phyloP scores from a whole-genome alignment of 192 early-diverging fungal species.

The Chytriomyces sp. region DNA sequence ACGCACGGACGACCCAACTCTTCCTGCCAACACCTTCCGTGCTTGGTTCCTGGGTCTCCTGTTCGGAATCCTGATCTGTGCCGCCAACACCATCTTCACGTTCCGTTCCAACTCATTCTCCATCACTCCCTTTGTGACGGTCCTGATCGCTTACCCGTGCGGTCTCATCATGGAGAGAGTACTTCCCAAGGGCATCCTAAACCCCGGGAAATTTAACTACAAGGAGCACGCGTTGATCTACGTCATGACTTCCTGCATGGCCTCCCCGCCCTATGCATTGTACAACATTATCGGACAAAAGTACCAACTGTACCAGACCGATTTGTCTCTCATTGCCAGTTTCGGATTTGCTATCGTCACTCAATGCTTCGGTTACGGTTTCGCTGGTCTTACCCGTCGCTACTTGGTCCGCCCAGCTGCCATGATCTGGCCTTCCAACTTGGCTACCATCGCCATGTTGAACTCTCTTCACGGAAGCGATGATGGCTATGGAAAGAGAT shows the following conservation, averaged over 20 bases:
- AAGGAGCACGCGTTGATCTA: constrained; percentile 58
- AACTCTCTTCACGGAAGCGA: constrained; percentile 67
- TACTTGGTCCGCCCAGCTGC: constrained; percentile 80
- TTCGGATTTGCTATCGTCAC: constrained; percentile 59
- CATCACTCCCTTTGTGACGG: background rate
- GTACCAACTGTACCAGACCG: constrained; percentile 2
- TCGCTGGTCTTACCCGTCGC: constrained; percentile 55
- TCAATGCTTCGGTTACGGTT: constrained; percentile 57
- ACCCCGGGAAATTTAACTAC: constrained; percentile 59
- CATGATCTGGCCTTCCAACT: constrained; percentile 82
- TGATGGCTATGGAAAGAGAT: background rate
- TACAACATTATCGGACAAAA: constrained; percentile 11
- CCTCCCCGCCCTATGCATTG: background rate
- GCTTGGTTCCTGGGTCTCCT: constrained; percentile 55
- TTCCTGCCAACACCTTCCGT: constrained; percentile 55
- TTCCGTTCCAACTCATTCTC: constrained; percentile 1
- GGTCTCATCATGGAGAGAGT: background rate
- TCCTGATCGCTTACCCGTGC: background rate
- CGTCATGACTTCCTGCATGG: background rate
- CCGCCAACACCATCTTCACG: constrained; percentile 7
- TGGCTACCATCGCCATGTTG: constrained; percentile 74
- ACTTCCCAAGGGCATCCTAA: constrained; percentile 59
- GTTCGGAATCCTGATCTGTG: constrained; percentile 31
- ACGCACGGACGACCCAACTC: constrained; percentile 48
- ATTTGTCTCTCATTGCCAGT: background rate